These are phyloP conservation scores for Tetrahymena malaccensis DNA, from an alignment of 73 alveolate genomes.

Conservation along the genomic window DNA sequence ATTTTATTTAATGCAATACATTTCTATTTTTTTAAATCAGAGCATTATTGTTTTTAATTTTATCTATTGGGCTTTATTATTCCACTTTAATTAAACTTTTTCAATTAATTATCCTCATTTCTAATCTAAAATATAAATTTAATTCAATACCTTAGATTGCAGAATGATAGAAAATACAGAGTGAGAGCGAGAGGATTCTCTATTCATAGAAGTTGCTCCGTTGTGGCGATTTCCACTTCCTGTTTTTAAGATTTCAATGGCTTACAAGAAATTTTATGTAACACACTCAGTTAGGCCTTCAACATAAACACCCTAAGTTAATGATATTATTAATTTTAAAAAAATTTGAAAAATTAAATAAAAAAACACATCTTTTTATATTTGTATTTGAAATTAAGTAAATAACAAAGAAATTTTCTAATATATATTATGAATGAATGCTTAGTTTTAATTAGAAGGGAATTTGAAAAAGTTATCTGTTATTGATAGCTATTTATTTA, in stretches of 20 bases:
- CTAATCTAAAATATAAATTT: background rate
- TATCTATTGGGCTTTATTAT: too few relatives aligned
- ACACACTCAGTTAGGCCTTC: constrained; percentile 69
- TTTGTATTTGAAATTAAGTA: background rate
- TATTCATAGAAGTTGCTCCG: constrained; percentile 81
- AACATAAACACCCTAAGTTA: constrained; percentile 64
- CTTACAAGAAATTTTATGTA: constrained; percentile 67
- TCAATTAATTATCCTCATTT: too few relatives aligned
- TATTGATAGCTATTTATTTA: background rate
- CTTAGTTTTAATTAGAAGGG: too few relatives aligned
- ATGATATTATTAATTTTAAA: constrained; percentile 31
- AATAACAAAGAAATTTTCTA: too few relatives aligned
- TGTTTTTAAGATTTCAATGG: constrained; percentile 68
- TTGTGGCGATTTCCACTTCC: constrained; percentile 90
- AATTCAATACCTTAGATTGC: constrained; percentile 43
- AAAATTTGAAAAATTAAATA: too few relatives aligned
- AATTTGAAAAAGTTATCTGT: background rate
- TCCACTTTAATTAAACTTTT: too few relatives aligned
- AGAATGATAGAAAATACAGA: constrained; percentile 87
- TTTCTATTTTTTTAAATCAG: background rate
- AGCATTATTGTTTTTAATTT: too few relatives aligned
- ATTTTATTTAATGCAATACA: too few relatives aligned
- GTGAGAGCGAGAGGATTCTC: constrained; percentile 87
- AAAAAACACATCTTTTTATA: background rate
- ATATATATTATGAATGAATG: background rate